Evolutionary conservation across 2,329 filamentous ascomycete species (phyloP).

Genomic region (Aspergillus sp.): DNA sequence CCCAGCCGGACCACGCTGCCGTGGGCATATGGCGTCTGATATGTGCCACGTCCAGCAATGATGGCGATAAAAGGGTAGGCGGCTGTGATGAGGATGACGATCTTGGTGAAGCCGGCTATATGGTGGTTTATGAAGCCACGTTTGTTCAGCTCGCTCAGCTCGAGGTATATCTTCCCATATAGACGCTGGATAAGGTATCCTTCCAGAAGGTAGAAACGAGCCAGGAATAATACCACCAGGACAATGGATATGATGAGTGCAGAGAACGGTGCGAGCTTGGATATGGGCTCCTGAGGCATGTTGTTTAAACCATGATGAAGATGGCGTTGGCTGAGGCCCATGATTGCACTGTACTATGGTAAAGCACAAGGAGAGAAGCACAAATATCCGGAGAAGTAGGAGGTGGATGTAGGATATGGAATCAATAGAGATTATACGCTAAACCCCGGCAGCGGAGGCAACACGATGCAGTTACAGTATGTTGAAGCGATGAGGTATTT

Average conservation of each 20-base stretch:
- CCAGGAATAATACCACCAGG: slow-evolving; percentile 33
- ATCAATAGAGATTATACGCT: no score
- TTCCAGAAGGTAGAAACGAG: slow-evolving; percentile 46
- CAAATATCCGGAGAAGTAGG: no score
- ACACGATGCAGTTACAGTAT: no score
- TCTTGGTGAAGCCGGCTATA: slow-evolving; percentile 42
- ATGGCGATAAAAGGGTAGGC: slow-evolving; percentile 44
- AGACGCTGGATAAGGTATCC: slow-evolving; percentile 32
- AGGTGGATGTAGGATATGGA: no score
- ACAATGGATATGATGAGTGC: slow-evolving; percentile 25
- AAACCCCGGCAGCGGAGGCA: no score
- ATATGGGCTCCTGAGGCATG: slow-evolving; percentile 18
- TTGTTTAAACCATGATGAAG: not conserved
- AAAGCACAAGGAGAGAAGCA: no score
- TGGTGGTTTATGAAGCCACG: slow-evolving; percentile 49
- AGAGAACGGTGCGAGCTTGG: slow-evolving; percentile 22
- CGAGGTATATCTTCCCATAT: slow-evolving; percentile 35
- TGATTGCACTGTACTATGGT: no score
- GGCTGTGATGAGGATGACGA: slow-evolving; percentile 38
- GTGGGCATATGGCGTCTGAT: slow-evolving; percentile 30
- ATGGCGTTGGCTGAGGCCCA: no score
- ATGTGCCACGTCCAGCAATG: slow-evolving; percentile 29
- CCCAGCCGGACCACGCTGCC: slow-evolving; percentile 37
- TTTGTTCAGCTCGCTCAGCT: slow-evolving; percentile 34
- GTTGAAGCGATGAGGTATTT: no score